phyloP scores from a whole-genome alignment of 2,329 filamentous ascomycete species.

The Proliferodiscus dingleyae region DNA sequence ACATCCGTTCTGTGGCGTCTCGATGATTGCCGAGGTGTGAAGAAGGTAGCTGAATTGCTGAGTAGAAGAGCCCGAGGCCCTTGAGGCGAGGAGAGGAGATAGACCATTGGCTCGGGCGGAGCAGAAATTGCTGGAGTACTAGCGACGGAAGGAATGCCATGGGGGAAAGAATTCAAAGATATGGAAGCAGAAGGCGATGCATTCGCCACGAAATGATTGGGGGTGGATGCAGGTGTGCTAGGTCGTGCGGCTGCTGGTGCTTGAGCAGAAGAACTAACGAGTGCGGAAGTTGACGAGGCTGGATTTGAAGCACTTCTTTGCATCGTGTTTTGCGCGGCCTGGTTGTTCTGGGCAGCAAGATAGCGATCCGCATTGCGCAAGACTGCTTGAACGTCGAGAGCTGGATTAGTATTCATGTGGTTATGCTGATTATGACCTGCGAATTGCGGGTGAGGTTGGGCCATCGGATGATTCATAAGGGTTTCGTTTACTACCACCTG shows the following conservation, averaged over 20 bases:
- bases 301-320: conserved; percentile 21
- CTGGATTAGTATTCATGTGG: conserved; percentile 13
- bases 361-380: conserved; percentile 24
- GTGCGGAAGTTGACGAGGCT: conserved; percentile 6
- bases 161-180: conserved; percentile 15
- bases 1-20: conserved; percentile 13
- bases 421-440: conserved; percentile 7
- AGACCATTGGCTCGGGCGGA: conserved; percentile 45
- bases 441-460: conserved; percentile 8
- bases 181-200: conserved; percentile 12
- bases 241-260: conserved; percentile 1
- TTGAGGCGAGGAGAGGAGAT: conserved; percentile 55
- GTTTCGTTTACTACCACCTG: conserved; percentile 48
- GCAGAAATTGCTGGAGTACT: conserved; percentile 14
- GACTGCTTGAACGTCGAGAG: conserved; percentile 24
- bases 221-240: conserved; percentile 7
- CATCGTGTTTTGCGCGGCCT: conserved; percentile 16
- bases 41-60: conserved; percentile 49
- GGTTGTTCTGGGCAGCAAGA: conserved; percentile 13
- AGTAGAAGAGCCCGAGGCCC: conserved; percentile 56
- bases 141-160: conserved; percentile 12
- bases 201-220: conserved; percentile 14
- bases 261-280: conserved; percentile 7
- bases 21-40: conserved; percentile 38
- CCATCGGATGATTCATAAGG: conserved; percentile 23